phyloP scores from a whole-genome alignment of 345 rosid species.

The Moricandia moricandioides region DNA sequence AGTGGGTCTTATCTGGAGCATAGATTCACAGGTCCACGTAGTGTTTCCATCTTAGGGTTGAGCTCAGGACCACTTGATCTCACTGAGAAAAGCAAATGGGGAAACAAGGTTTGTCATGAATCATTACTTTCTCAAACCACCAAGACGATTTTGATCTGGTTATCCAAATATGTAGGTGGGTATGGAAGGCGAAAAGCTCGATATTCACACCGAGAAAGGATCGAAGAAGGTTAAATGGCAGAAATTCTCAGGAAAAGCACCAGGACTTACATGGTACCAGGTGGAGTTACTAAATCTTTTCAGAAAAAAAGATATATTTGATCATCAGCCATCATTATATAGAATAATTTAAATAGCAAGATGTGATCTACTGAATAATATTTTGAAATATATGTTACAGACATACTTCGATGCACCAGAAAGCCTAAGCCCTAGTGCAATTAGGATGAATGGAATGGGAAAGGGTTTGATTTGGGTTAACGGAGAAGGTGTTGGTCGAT shows the following conservation, averaged over 20 bases:
- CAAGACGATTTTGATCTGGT: neutral
- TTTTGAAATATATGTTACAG: conserved; percentile 41
- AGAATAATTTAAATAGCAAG: neutral
- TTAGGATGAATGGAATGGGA: conserved; percentile 60
- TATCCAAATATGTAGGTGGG: conserved; percentile 50
- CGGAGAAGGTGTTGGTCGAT: conserved; percentile 75
- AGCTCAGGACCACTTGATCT: conserved; percentile 83
- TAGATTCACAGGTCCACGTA: conserved; percentile 79
- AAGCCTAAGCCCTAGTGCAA: conserved; percentile 54
- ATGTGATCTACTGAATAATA: neutral
- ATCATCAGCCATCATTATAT: neutral
- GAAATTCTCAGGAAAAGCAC: conserved; percentile 34
- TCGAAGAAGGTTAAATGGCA: conserved; percentile 51
- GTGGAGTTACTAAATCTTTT: conserved; percentile 36
- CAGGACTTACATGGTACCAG: conserved; percentile 83
- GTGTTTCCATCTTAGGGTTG: conserved; percentile 65
- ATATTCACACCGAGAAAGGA: conserved; percentile 50
- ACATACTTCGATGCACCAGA: conserved; percentile 67
- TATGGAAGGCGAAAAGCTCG: conserved; percentile 60
- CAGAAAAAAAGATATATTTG: neutral
- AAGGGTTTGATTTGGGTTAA: conserved; percentile 92
- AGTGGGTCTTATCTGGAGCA: conserved; percentile 94
- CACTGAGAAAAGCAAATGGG: conserved; percentile 56
- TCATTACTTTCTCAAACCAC: neutral
- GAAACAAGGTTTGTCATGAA: conserved; percentile 58